phyloP scores from a whole-genome alignment of 1,284 basidiomycete genomes.

The Boletellus dicymbophilus region DNA sequence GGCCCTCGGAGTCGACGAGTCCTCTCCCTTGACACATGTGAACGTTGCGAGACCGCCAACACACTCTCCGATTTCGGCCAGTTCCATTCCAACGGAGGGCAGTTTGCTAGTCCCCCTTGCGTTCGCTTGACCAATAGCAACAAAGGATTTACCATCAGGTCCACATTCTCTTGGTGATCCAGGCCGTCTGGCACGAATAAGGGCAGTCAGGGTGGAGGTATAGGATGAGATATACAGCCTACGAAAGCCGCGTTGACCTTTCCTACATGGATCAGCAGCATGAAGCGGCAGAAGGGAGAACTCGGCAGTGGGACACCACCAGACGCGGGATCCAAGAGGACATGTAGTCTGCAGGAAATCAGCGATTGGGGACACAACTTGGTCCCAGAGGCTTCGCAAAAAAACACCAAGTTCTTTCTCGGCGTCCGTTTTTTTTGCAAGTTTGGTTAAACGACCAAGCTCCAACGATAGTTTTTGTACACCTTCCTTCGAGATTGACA shows the following conservation, averaged over 20 bases:
- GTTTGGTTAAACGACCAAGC: background rate
- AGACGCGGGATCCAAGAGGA: no score
- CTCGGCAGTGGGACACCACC: no score
- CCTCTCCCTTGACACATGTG: background rate
- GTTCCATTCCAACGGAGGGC: background rate
- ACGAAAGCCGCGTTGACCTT: background rate
- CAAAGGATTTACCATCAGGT: background rate
- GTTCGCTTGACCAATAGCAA: background rate
- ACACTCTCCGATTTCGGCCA: background rate
- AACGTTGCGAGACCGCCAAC: background rate
- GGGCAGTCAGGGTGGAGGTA: background rate
- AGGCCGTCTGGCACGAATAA: background rate
- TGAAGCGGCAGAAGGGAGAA: no score
- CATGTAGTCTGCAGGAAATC: background rate
- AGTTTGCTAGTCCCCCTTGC: background rate
- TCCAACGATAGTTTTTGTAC: background rate
- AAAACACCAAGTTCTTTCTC: constrained; percentile 2
- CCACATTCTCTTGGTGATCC: background rate
- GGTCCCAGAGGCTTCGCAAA: constrained; percentile 27
- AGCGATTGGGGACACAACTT: background rate
- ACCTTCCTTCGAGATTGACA: background rate
- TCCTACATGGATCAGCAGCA: background rate
- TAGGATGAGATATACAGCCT: background rate
- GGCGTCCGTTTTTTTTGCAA: background rate
- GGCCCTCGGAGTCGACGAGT: background rate